Evolutionary conservation across 129 eudicot species (phyloP).

Genomic region (Helianthus annuus): HanXRQr2.0-SUNRISE NC_035439.2:121619365-121619864

Average conservation of each 20-base stretch:
- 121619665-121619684: neutral
- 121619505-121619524: neutral
- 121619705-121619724: conserved; percentile 8
- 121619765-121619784: neutral
- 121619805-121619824: neutral
- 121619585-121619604: conserved; percentile 12
- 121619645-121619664: conserved; percentile 10
- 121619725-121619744: neutral
- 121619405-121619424: too few relatives aligned
- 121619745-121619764: neutral
- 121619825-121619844: conserved; percentile 2
- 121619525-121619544: neutral
- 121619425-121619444: neutral
- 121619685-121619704: neutral
- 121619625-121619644: neutral
- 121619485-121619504: neutral
- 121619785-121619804: neutral
- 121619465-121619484: neutral
- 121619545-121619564: neutral
- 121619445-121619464: neutral
- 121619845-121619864: conserved; percentile 3
- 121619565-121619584: conserved; percentile 10
- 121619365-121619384: neutral
- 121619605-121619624: neutral
- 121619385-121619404: neutral